These are phyloP conservation scores for Pneumocystis carinii DNA, from an alignment of 1,139 yeast genomes.

Conservation along the genomic window DNA sequence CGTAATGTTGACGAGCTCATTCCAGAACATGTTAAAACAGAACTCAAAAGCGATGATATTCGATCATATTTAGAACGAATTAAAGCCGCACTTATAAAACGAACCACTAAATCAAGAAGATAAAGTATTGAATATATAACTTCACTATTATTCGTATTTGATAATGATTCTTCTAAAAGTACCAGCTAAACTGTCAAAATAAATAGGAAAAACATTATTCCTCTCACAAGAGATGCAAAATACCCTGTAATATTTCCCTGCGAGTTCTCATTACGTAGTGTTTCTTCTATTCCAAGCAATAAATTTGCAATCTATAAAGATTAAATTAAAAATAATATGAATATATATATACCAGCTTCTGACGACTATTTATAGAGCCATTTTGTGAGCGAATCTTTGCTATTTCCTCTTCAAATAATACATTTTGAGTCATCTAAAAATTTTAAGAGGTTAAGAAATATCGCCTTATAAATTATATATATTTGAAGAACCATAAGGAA, in stretches of 20 bases:
- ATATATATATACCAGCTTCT: conserved; percentile 6
- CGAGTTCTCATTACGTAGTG: conserved; percentile 55
- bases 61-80: conserved; percentile 61
- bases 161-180: conserved; percentile 17
- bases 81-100: conserved; percentile 54
- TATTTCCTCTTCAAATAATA: conserved; percentile 6
- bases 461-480: no score
- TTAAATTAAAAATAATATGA: background rate
- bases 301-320: conserved; percentile 39
- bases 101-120: conserved; percentile 64
- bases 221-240: conserved; percentile 57
- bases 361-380: conserved; percentile 10
- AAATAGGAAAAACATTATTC: conserved; percentile 1
- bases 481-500: no score
- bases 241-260: conserved; percentile 51
- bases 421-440: background rate
- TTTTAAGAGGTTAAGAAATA: background rate
- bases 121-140: conserved; percentile 68
- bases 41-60: conserved; percentile 65
- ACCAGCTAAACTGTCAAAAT: conserved; percentile 1
- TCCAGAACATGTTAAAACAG: conserved; percentile 52
- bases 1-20: conserved; percentile 76
- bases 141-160: conserved; percentile 42
- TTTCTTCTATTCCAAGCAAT: conserved; percentile 79
- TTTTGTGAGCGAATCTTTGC: conserved; percentile 11